Evolutionary conservation across 164 flowering plant genomes (phyloP).

Genomic region (Malania oleifera): DNA sequence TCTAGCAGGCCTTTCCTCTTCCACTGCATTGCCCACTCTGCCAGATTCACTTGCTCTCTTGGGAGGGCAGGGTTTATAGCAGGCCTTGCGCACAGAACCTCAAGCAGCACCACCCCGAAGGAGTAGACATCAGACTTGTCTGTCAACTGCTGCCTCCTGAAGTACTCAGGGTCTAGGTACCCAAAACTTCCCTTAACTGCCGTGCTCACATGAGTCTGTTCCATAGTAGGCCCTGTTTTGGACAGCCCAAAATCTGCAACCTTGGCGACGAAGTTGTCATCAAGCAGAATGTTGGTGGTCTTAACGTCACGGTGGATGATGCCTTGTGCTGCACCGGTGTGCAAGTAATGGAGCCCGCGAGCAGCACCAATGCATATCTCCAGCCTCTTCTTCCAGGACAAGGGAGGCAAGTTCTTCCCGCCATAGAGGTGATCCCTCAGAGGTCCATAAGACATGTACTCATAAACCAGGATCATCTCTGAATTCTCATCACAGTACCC

Average conservation of each 20-base stretch:
- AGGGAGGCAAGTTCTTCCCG: constrained; percentile 1
- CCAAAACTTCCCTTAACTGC: constrained; percentile 74
- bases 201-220: constrained; percentile 58
- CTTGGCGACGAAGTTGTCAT: background rate
- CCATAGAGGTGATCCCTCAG: constrained; percentile 9
- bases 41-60: constrained; percentile 65
- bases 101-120: constrained; percentile 66
- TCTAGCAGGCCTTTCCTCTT: constrained; percentile 53
- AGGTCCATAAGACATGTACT: constrained; percentile 64
- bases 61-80: constrained; percentile 56
- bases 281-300: constrained; percentile 9
- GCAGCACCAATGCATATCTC: constrained; percentile 10
- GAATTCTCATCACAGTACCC: constrained; percentile 63
- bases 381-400: constrained; percentile 10
- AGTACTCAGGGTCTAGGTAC: constrained; percentile 72
- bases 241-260: constrained; percentile 19
- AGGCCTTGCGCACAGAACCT: constrained; percentile 55
- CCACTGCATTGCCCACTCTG: constrained; percentile 74
- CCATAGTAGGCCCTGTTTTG: constrained; percentile 28
- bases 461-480: constrained; percentile 69
- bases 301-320: constrained; percentile 9
- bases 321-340: constrained; percentile 8
- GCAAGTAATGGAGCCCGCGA: constrained; percentile 6
- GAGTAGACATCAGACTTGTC: constrained; percentile 77
- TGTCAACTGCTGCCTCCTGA: constrained; percentile 60